phyloP scores from a whole-genome alignment of 805 yeast species.

The Saccharomycopsis javanensis region DNA sequence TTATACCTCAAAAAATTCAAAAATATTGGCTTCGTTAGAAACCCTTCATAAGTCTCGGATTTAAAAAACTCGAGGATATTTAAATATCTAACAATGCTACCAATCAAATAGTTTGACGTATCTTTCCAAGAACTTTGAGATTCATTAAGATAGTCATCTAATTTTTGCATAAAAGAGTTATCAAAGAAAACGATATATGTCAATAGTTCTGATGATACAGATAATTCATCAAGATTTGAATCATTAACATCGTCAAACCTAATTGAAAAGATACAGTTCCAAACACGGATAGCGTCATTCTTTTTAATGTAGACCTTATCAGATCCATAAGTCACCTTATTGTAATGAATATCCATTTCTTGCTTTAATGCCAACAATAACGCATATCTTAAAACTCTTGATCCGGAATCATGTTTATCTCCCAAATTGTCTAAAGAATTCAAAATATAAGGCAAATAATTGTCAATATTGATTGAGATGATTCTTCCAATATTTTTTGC shows the following conservation, averaged over 20 bases:
- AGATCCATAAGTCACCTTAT: constrained; percentile 17
- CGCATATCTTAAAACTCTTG: constrained; percentile 19
- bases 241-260: neutral
- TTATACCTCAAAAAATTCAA: constrained; percentile 21
- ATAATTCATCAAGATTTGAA: constrained; percentile 16
- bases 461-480: constrained; percentile 31
- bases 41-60: constrained; percentile 24
- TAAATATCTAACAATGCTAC: constrained; percentile 9
- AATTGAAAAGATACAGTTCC: constrained; percentile 6
- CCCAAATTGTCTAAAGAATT: constrained; percentile 22
- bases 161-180: neutral
- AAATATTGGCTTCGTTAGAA: constrained; percentile 21
- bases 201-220: constrained; percentile 23
- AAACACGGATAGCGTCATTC: constrained; percentile 1
- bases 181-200: constrained; percentile 19
- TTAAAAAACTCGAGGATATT: constrained; percentile 17
- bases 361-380: constrained; percentile 28
- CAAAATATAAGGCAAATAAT: constrained; percentile 33
- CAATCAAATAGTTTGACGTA: constrained; percentile 4
- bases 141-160: neutral
- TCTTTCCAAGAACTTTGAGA: neutral
- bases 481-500: constrained; percentile 46
- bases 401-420: constrained; percentile 5
- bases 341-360: constrained; percentile 20
- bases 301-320: constrained; percentile 22